These are phyloP conservation scores for Ceriops tagal DNA, from an alignment of 345 rosid genomes.

Conservation along the genomic window DNA sequence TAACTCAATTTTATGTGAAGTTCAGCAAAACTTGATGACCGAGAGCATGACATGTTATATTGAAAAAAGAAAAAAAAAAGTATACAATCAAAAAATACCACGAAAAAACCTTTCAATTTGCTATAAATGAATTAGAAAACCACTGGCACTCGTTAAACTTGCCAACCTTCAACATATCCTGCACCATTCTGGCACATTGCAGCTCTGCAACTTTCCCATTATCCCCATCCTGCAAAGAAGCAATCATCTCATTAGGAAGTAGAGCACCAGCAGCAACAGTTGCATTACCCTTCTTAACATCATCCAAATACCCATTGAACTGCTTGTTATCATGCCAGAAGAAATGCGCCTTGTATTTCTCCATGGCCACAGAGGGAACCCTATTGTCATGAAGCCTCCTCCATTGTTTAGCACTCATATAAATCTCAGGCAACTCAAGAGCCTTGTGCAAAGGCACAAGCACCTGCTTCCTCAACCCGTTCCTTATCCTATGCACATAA, in stretches of 20 bases:
- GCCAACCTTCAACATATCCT: conserved; percentile 41
- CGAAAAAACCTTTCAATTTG: no score
- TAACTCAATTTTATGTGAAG: no score
- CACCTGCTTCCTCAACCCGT: conserved; percentile 50
- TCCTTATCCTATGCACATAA: conserved; percentile 54
- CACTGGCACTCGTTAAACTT: conserved; percentile 17
- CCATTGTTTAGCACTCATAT: conserved; percentile 53
- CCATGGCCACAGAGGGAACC: conserved; percentile 63
- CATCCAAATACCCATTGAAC: conserved; percentile 39
- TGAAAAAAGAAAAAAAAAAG: no score
- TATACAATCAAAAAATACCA: no score
- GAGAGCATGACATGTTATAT: no score
- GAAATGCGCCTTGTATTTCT: conserved; percentile 22
- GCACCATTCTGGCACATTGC: conserved; percentile 57
- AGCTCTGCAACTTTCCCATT: conserved; percentile 55
- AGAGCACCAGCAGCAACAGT: conserved; percentile 54
- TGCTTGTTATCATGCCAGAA: conserved; percentile 24
- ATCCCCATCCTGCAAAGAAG: conserved; percentile 26
- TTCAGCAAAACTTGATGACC: no score
- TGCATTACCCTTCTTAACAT: conserved; percentile 41
- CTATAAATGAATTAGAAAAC: no score
- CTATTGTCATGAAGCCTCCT: conserved; percentile 43
- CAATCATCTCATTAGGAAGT: conserved; percentile 60
- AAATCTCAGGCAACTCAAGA: conserved; percentile 65
- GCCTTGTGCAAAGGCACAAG: conserved; percentile 49